Evolutionary conservation across 768 basidiomycete genomes (phyloP).

Genomic region (Cyclocybe aegerita): DNA sequence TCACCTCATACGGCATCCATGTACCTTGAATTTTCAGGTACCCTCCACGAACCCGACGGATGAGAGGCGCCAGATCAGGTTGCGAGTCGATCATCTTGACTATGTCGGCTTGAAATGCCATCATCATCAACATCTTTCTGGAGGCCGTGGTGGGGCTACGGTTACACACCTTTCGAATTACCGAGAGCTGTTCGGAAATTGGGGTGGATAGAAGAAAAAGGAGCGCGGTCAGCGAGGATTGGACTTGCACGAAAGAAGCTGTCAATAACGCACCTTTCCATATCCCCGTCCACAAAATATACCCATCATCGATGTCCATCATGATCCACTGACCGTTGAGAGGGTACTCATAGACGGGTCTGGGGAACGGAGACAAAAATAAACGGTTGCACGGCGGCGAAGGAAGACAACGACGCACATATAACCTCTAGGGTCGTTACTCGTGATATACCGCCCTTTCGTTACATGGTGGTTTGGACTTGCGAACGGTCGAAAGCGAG

Average conservation of each 20-base stretch:
- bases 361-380: slow-evolving; percentile 18
- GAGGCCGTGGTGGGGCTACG: not conserved
- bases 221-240: not conserved
- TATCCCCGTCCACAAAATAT: slow-evolving; percentile 90
- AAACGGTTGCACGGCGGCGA: not conserved
- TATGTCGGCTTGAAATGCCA: slow-evolving; percentile 65
- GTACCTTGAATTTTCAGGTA: slow-evolving; percentile 93
- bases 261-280: slow-evolving; percentile 70
- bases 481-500: slow-evolving; percentile 66
- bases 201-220: slow-evolving; percentile 1
- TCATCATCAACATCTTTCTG: slow-evolving; percentile 6
- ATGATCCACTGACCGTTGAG: slow-evolving; percentile 91
- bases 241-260: not conserved
- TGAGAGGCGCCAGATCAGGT: slow-evolving; percentile 79
- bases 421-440: slow-evolving; percentile 86
- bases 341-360: slow-evolving; percentile 89
- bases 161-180: slow-evolving; percentile 75
- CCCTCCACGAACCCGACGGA: slow-evolving; percentile 83
- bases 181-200: slow-evolving; percentile 58
- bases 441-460: slow-evolving; percentile 86
- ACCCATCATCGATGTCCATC: slow-evolving; percentile 94
- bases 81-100: slow-evolving; percentile 92
- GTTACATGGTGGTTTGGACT: slow-evolving; percentile 79
- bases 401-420: slow-evolving; percentile 51
- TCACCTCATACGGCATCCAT: slow-evolving; percentile 90